Evolutionary conservation across 768 basidiomycete species (phyloP), one percentile per base, ranked within the genome.

Genomic region (Psilocybe azurescens): DNA sequence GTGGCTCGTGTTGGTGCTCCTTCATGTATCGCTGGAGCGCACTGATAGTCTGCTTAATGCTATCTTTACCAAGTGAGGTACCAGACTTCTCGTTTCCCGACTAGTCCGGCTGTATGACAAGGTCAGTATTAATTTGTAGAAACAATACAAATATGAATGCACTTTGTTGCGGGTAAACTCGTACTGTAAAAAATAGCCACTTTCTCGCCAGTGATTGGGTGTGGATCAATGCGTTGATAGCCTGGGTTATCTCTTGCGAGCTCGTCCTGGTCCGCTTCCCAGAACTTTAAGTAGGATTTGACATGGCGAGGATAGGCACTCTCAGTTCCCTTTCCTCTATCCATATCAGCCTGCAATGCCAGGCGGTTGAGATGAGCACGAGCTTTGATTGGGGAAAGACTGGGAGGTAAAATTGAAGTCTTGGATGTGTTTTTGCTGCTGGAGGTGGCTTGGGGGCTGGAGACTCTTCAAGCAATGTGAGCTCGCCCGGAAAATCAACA

Each of bases 141-240:
- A 20, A 20, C 20, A 20, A 20, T 20, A 20, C 64, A n/a, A 8
- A 67, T 65, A 50, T 75, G 73, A 57, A 75, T 65, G 13, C 72
- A 39, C 9, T 20, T 20, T 20, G 20, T 20, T 20, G 20, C 20
- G 20, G 20, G 20, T 20, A 20, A 20, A 20, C 20, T 20, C 20
- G 20, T 20, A 20, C 20, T 20, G 78, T 70, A 56, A 75, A 79
- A 10, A 5, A 70, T 20, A 0, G 69, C 67, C 1, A 70, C 77
- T 41, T 78, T 78, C 1, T 65, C 65, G 0, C 66, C 69, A 0
- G 69, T 72, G 51, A 78, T 71, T 0, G 74, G 77, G 41, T 74
- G 68, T 1, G 71, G 59, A 4, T 68, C 65, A 41, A 75, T 65
- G 1, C 53, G 18, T 2, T 24, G 53, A 48, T 63, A 49, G 0